Evolutionary conservation across 2,329 filamentous ascomycete species (phyloP), one percentile per base, ranked within the genome.

Genomic region (Exophiala mesophila): DNA sequence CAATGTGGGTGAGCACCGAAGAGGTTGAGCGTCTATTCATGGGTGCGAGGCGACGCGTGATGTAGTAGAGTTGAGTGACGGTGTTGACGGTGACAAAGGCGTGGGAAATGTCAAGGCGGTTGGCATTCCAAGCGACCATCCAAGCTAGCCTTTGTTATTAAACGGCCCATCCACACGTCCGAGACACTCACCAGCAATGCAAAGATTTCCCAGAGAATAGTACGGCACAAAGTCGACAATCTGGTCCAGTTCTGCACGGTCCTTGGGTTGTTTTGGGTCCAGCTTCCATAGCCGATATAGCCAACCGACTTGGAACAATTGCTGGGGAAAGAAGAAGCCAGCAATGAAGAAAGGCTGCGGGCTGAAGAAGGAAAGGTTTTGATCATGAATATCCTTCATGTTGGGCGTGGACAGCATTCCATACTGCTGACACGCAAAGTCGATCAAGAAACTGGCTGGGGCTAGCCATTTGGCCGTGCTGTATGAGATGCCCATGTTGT

Each of bases 111-210:
- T 70, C 67, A 4, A 80, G 65, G 16, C 69, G 56, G 3, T 68
- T 66, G 1, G 65, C 52, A 52, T 80, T 79, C 76, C 76, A 80
- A 63, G 78, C 78, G 52, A 80, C 68, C 75, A 80, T 78, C 76
- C 76, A 78, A 69, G 39, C 21, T 13, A 8, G 3, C 23, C 9
- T 2, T 23, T 19, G 40, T 10, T 33, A 20, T 31, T 4, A 18
- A 34, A 13, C 28, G 13, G 13, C 28, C 15, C 12, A 18, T 2
- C 17, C 16, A 13, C 13, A 30, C 1, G 19, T 5, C 15, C 32
- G 18, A 3, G 8, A 13, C 16, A 65, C 70, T 50, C 58, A 70
- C 74, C 72, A 26, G 74, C 76, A 44, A 80, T 79, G 55, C 76
- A 78, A 2, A 78, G 42, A 54, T 80, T 80, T 0, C 76, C 77